Base-by-base conservation (phyloP, 495 filamentous ascomycete genomes). In the Neohortaea acidophila region DNA sequence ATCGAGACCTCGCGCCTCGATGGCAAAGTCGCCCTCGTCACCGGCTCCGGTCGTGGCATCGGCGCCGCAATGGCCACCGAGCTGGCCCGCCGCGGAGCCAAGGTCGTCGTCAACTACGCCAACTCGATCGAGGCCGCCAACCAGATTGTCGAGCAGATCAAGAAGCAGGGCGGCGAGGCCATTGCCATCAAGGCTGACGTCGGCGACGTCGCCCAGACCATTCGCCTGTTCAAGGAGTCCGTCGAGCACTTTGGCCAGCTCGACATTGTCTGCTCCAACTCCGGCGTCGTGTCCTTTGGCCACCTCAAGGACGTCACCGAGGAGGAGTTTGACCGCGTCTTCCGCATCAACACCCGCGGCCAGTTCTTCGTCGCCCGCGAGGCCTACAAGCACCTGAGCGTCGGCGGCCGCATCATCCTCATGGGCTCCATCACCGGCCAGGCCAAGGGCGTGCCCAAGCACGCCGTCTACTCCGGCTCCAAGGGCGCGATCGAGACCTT, bases 291-390 rank as follows among this genome's bases (percentile, higher is more conserved):
- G 40, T 59, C 60, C 41, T 72, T 72, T 47, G 66, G 60, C 12
- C 48, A 58, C 39, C 41, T 68, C 39, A 56, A 59, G 27, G 59
- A 67, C 33, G 65, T 69, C 12, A 62, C 55, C n/a, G 58, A 63
- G 22, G 65, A 64, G 40, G 64, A 69, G 43, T 70, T 65, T 38
- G 69, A 72, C 54, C 57, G 59, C 18, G 62, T 71, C 45, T 68
- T 70, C 47, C 59, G 53, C 30, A 68, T 69, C 47, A 77, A 77
- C 58, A 67, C 70, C 7, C 72, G 71, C 27, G 68, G 65, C 21
- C 69, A 72, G 52, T 71, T 69, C 51, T 68, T 73, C 62, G 75
- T 83, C 32, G 76, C 73, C 37, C 71, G 75, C 54, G 67, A 77
- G 59, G 77, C 69, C 5, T 74, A 73, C 56, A 69, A 68, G 58